These are phyloP conservation scores for Leccinum uliginosum DNA, from an alignment of 768 basidiomycete species.

Conservation along the genomic window DNA sequence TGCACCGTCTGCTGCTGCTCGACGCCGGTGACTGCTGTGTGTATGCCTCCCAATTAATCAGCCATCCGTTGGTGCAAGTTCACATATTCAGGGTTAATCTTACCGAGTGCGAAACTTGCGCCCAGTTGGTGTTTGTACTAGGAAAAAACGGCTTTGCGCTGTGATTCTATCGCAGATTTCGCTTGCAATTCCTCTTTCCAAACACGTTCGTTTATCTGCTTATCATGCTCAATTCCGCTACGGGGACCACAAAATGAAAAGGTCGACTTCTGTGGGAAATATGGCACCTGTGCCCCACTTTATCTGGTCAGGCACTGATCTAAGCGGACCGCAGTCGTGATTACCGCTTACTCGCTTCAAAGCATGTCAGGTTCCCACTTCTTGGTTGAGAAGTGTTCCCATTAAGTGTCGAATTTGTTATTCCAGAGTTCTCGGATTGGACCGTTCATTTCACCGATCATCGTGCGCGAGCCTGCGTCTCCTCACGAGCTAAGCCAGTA, in stretches of 20 bases:
- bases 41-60: conserved; percentile 1
- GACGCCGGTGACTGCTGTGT: conserved; percentile 26
- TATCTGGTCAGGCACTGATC: conserved; percentile 29
- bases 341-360: conserved; percentile 24
- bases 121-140: background rate
- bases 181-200: conserved; percentile 4
- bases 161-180: conserved; percentile 4
- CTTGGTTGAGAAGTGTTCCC: conserved; percentile 10
- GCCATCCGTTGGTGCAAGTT: conserved; percentile 3
- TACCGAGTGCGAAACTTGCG: conserved; percentile 3
- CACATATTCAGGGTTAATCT: conserved; percentile 20
- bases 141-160: background rate
- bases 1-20: conserved; percentile 14
- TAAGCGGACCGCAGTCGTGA: conserved; percentile 20
- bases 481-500: conserved; percentile 18
- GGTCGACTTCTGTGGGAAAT: conserved; percentile 20
- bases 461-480: conserved; percentile 13
- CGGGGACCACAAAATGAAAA: conserved; percentile 24
- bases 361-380: conserved; percentile 21
- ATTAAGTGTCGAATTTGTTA: conserved; percentile 16
- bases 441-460: conserved; percentile 24
- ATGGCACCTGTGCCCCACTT: conserved; percentile 16
- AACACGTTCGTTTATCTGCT: conserved; percentile 12
- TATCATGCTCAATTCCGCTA: conserved; percentile 15
- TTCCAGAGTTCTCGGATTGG: conserved; percentile 23